phyloP scores from a whole-genome alignment of 108 stramenopile genomes.

The Aurantiochytrium sp. region DNA sequence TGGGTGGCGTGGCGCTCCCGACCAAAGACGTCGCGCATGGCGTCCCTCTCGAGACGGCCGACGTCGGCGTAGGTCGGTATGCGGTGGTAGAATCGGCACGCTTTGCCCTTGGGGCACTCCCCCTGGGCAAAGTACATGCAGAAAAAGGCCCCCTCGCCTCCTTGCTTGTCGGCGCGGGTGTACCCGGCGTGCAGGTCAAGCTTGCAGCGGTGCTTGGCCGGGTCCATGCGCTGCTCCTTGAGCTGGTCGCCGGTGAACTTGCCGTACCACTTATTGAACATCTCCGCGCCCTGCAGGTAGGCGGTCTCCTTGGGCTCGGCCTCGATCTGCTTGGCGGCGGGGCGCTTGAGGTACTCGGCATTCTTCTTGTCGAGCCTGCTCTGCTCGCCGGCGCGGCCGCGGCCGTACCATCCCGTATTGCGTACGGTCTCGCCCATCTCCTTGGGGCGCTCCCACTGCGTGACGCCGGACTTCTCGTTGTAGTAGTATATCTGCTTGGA shows the following conservation, averaged over 20 bases:
- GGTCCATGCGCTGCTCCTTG: conserved; percentile 33
- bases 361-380: conserved; percentile 11
- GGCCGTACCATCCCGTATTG: conserved; percentile 55
- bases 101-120: conserved; percentile 36
- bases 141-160: conserved; percentile 17
- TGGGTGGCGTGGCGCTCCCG: conserved; percentile 46
- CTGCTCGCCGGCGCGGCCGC: conserved; percentile 39
- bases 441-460: conserved; percentile 46
- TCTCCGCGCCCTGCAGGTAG: conserved; percentile 44
- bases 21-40: conserved; percentile 48
- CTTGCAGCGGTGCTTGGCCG: conserved; percentile 43
- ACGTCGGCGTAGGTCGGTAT: conserved; percentile 44
- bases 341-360: conserved; percentile 41
- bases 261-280: conserved; percentile 55
- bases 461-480: conserved; percentile 43
- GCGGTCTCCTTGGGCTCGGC: conserved; percentile 42
- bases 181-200: conserved; percentile 46
- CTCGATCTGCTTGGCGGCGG: conserved; percentile 14
- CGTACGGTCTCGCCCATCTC: conserved; percentile 49
- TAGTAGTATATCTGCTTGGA: conserved; percentile 51
- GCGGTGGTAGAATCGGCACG: conserved; percentile 49
- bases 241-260: conserved; percentile 46
- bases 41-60: conserved; percentile 1
- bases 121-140: conserved; percentile 51
- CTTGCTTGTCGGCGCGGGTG: conserved; percentile 44